phyloP scores from a whole-genome alignment of 257 asterid genomes.

The Ballota nigra region DNA sequence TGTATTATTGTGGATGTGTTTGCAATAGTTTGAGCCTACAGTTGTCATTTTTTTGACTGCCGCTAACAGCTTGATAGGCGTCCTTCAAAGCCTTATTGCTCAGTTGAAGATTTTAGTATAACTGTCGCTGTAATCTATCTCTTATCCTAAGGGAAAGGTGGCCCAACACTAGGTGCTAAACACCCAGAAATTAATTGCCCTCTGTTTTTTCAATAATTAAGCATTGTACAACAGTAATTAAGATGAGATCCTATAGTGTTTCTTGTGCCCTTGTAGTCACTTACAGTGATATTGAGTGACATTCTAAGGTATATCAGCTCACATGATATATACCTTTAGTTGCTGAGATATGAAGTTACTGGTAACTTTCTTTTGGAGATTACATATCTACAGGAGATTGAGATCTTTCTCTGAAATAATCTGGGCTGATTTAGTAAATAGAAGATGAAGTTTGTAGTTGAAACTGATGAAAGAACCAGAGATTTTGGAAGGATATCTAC shows the following conservation, averaged over 20 bases:
- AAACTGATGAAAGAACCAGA: background rate
- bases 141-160: constrained; percentile 55
- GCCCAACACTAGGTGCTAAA: constrained; percentile 62
- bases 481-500: background rate
- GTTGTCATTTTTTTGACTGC: constrained; percentile 71
- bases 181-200: constrained; percentile 78
- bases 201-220: constrained; percentile 54
- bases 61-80: constrained; percentile 69
- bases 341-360: background rate
- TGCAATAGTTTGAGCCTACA: constrained; percentile 14
- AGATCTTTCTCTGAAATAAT: background rate
- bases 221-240: constrained; percentile 60
- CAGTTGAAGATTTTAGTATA: constrained; percentile 55
- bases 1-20: background rate
- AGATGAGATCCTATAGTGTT: constrained; percentile 65
- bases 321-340: background rate
- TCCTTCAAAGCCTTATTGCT: constrained; percentile 66
- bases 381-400: background rate
- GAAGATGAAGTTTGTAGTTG: background rate
- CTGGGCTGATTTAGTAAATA: background rate
- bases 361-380: background rate
- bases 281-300: background rate
- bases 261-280: constrained; percentile 2
- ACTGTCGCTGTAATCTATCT: constrained; percentile 67
- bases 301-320: background rate